Evolutionary conservation across 345 rosid genomes (phyloP).

Genomic region (Murraya paniculata): DNA sequence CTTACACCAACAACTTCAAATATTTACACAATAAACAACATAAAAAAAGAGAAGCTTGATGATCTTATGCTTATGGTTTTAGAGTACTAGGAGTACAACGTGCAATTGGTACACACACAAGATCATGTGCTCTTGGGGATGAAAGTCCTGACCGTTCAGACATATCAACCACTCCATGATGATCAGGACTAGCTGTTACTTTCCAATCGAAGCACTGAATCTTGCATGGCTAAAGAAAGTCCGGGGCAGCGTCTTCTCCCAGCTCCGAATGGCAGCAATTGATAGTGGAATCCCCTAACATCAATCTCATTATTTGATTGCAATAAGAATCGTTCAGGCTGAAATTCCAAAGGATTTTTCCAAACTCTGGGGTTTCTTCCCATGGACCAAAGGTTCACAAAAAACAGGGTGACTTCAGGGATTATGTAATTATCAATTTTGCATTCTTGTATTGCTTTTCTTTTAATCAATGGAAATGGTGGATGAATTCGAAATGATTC

Average conservation of each 20-base stretch:
- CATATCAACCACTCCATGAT: slow-evolving; percentile 26
- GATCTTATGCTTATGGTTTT: neutral
- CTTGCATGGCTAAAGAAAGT: slow-evolving; percentile 38
- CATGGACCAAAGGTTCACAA: slow-evolving; percentile 40
- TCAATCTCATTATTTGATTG: slow-evolving; percentile 14
- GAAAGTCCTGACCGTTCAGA: slow-evolving; percentile 41
- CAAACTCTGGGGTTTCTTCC: slow-evolving; percentile 42
- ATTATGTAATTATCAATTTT: slow-evolving; percentile 26
- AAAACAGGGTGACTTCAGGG: slow-evolving; percentile 25
- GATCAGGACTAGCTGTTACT: neutral
- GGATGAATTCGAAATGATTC: slow-evolving; percentile 53
- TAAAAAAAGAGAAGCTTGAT: too few species aligned
- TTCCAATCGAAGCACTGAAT: slow-evolving; percentile 50
- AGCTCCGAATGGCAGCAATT: slow-evolving; percentile 44
- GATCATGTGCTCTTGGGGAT: slow-evolving; percentile 35
- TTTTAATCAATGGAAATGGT: slow-evolving; percentile 37
- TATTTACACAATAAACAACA: too few species aligned
- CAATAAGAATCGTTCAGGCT: slow-evolving; percentile 38
- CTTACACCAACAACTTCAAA: too few species aligned
- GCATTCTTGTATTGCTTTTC: slow-evolving; percentile 31
- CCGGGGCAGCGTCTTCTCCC: slow-evolving; percentile 53
- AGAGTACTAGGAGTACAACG: slow-evolving; percentile 10
- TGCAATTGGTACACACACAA: slow-evolving; percentile 30
- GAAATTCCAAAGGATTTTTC: slow-evolving; percentile 33
- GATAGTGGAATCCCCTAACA: slow-evolving; percentile 35